Evolutionary conservation across 2,329 filamentous ascomycete species (phyloP).

Genomic region (Hypoxylon sp.): DNA sequence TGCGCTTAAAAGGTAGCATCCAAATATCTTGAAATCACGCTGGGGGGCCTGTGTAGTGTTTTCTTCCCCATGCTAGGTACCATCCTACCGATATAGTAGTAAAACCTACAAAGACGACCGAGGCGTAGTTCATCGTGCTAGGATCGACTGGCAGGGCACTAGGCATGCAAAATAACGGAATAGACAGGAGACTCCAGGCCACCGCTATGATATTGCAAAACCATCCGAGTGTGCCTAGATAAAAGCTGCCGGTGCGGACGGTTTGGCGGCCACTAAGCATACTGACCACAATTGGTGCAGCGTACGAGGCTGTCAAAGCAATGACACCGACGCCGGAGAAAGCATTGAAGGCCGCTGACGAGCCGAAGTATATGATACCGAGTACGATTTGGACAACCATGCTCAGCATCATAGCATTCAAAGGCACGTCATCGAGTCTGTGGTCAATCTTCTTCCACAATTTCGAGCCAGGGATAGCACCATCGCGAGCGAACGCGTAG

Average conservation of each 20-base stretch:
- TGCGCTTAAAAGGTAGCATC: conserved; percentile 14
- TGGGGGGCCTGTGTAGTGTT: conserved; percentile 77
- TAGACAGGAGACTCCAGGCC: conserved; percentile 76
- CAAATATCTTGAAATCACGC: conserved; percentile 46
- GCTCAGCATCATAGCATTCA: conserved; percentile 81
- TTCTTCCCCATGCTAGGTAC: conserved; percentile 79
- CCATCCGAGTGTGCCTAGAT: conserved; percentile 73
- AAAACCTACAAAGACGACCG: conserved; percentile 79
- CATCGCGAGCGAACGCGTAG: conserved; percentile 80
- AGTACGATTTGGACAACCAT: conserved; percentile 76
- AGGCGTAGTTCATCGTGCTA: conserved; percentile 78
- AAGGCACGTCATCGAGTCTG: conserved; percentile 73
- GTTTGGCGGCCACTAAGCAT: conserved; percentile 72
- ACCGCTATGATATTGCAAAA: conserved; percentile 76
- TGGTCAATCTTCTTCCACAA: conserved; percentile 74
- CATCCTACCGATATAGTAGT: conserved; percentile 72
- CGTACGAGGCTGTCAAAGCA: conserved; percentile 77
- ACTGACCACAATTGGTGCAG: conserved; percentile 75
- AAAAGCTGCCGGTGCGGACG: conserved; percentile 70
- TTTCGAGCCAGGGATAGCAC: conserved; percentile 74
- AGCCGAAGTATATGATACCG: conserved; percentile 78
- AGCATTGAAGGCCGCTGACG: conserved; percentile 77
- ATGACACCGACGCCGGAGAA: conserved; percentile 80
- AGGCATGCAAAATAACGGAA: conserved; percentile 83
- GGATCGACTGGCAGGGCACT: conserved; percentile 68